Base-by-base conservation (phyloP, 352 stramenopile genomes). In the Pythium brassicae region DNA sequence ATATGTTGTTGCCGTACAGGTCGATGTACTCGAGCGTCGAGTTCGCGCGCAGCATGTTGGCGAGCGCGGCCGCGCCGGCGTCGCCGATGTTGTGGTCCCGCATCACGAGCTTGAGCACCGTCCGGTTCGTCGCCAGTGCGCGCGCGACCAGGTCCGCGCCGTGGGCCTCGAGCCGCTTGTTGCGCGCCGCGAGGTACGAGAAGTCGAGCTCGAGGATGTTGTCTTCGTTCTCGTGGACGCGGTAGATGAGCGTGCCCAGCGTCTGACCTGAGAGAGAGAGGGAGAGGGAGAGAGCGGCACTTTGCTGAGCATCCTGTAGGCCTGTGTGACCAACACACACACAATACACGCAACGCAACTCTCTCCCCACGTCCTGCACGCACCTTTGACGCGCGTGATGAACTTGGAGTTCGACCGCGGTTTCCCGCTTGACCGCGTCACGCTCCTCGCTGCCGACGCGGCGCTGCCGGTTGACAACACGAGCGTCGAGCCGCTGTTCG, bases 11-110 rank as follows among this genome's bases (percentile, higher is more conserved):
- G 45, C 77, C 72, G 42, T 74, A 83, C 29, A 93, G 39, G 35
- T 91, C 78, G 52, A 93, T 57, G 49, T 76, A 76, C 61, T 88
- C 66, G 20, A 92, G 55, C 37, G 80, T 89, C 27, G 68, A 65
- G 65, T 90, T 92, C 56, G 64, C 68, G 47, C 78, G 80, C 46
- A 90, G 60, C 80, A 89, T 89, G 37, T 86, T 79, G 9, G 80
- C 75, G 35, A 92, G 72, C 27, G 80, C 80, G 10, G 71, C 53
- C 0, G 78, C 83, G 7, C 83, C 78, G 6, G 74, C 61, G 63
- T 90, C 80, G 22, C 74, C 78, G 15, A 92, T 88, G 14, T 63
- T 64, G 58, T 92, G 83, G 53, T 92, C 77, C 17, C 72, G 74
- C 50, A 92, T 72, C 46, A 87, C 54, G 35, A 92, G 74, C 22